Evolutionary conservation across 805 yeast species (phyloP).

Genomic region (Saturnispora kantuleensis): DNA sequence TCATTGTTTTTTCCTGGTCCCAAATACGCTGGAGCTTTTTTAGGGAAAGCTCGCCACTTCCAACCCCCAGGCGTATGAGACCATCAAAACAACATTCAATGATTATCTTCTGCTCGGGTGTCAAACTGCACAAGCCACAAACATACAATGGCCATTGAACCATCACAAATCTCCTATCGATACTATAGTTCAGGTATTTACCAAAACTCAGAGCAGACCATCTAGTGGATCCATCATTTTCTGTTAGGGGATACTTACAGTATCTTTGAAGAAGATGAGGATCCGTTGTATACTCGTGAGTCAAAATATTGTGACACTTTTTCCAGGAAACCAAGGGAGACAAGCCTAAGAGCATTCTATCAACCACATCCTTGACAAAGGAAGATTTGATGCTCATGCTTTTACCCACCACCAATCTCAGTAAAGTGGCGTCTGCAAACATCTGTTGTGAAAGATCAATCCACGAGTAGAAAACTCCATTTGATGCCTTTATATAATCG

Average conservation of each 20-base stretch:
- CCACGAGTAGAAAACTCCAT: constrained; percentile 28
- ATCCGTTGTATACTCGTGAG: neutral
- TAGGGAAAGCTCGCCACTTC: constrained; percentile 28
- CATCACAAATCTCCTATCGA: constrained; percentile 29
- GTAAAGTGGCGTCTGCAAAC: constrained; percentile 30
- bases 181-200: constrained; percentile 23
- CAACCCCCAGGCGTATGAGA: constrained; percentile 27
- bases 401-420: constrained; percentile 28
- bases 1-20: constrained; percentile 21
- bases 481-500: neutral
- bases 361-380: constrained; percentile 24
- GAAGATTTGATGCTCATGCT: constrained; percentile 18
- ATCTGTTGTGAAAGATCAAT: constrained; percentile 28
- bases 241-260: neutral
- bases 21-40: constrained; percentile 24
- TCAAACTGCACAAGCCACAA: constrained; percentile 27
- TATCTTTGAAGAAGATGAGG: neutral
- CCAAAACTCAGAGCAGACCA: constrained; percentile 19
- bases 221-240: too few species aligned
- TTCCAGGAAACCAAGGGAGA: constrained; percentile 17
- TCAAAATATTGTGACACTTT: neutral
- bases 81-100: constrained; percentile 29
- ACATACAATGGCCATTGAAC: constrained; percentile 30
- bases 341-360: constrained; percentile 24
- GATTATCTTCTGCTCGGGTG: constrained; percentile 23